A percentile compares a stretch with the other conserved stretches of the same genome.
These are phyloP conservation scores for Chrysopogon serrulatus DNA, from an alignment of 176 grass and related monocot species.

Conservation along the genomic window DNA sequence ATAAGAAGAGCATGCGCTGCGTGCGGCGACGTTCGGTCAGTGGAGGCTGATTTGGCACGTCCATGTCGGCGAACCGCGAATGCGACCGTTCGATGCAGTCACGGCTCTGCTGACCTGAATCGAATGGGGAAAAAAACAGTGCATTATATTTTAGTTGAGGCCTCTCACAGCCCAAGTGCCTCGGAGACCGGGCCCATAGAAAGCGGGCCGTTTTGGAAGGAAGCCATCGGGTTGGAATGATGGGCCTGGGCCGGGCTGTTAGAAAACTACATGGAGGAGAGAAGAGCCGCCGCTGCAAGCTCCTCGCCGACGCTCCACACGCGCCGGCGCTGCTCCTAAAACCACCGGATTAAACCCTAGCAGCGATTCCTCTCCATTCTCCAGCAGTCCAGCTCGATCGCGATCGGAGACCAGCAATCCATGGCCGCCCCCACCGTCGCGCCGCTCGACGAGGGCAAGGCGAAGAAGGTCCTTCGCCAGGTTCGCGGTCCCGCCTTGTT, in stretches of 20 bases:
- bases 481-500: not conserved
- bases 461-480: constrained; percentile 60
- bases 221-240: not conserved
- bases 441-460: constrained; percentile 50
- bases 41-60: not conserved
- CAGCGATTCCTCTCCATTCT: not conserved
- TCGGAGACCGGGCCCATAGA: not conserved
- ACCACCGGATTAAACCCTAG: constrained; percentile 40
- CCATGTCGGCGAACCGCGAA: not conserved
- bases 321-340: constrained; percentile 8
- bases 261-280: not conserved
- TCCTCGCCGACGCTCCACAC: not conserved
- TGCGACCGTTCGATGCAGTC: not conserved
- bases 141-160: not conserved
- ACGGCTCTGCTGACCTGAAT: not conserved
- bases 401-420: not conserved
- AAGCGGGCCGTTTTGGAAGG: not conserved
- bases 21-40: no score
- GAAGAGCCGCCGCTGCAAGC: not conserved
- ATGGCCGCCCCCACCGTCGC: constrained; percentile 29
- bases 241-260: not conserved
- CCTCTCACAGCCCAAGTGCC: not conserved
- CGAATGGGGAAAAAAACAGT: not conserved
- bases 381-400: not conserved
- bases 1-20: no score